Evolutionary conservation across 805 yeast species (phyloP), one percentile per base, ranked within the genome.

Genomic region (Yarrowia sp.): DNA sequence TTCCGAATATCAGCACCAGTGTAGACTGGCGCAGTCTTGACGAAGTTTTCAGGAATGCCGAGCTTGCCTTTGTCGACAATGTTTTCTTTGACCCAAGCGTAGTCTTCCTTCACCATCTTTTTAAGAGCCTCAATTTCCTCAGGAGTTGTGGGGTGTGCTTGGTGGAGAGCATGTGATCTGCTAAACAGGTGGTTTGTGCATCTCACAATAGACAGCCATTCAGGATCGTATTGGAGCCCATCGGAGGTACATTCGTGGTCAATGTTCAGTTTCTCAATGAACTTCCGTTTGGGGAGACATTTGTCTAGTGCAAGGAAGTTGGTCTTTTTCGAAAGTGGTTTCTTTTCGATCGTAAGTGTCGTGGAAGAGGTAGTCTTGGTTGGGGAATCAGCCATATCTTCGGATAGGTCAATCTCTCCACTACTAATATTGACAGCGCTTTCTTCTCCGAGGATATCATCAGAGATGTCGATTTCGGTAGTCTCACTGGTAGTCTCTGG

Each of bases 241-340:
- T 30, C 32, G 1, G 68, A 46, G 6, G 24, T 24, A 16, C 62
- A 38, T 5, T 33, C 48, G 9, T 33, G 40, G 19, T 58, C 59
- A 14, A 88, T 74, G 0, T 80, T 78, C 16, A 85, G 24, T 4
- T 82, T 69, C 66, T 87, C 87, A 10, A 91, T 67, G 71, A 81
- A 90, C 24, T 77, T 71, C 22, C 96, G 77, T 17, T 80, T 76
- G 1, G 91, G 90, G 1, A 89, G 77, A 70, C 96, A 90, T 74
- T 93, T 93, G 72, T 92, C 98, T 28, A 93, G 78, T 0, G 98
- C 95, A 32, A 90, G 74, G 70, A 92, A 93, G 38, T 16, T 3
- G 8, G 54, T 48, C 38, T 48, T 14, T 74, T 70, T 2, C 88
- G 84, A 26, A 67, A 68, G 46, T 66, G 58, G 58, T n/a, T 5